A percentile compares a stretch with the other conserved stretches of the same genome.
Conservation (phyloP, 2,329 filamentous ascomycete species). For the Diplocarpon rosae region DNA sequence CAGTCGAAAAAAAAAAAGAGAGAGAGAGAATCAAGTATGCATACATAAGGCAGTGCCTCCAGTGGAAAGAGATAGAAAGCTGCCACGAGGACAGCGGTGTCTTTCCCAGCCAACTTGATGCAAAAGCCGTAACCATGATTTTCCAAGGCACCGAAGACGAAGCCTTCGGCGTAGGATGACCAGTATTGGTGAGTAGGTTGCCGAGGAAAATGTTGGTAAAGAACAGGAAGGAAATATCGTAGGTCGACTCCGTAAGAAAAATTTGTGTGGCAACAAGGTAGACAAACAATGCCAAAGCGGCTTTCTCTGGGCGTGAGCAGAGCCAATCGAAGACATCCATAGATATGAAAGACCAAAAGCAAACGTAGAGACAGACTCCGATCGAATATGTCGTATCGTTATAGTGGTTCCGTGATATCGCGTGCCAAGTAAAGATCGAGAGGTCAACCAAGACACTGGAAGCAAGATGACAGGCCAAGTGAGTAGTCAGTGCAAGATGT, state of each 20-base stretch:
- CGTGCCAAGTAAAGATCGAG: slow-evolving; percentile 25
- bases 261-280: slow-evolving; percentile 13
- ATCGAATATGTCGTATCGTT: slow-evolving; percentile 26
- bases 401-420: slow-evolving; percentile 23
- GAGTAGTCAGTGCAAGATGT: slow-evolving; percentile 16
- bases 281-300: slow-evolving; percentile 23
- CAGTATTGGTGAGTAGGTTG: slow-evolving; percentile 33
- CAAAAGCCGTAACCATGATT: slow-evolving; percentile 52
- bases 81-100: slow-evolving; percentile 15
- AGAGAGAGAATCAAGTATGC: slow-evolving; percentile 16
- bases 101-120: slow-evolving; percentile 23
- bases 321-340: slow-evolving; percentile 26
- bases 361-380: slow-evolving; percentile 21
- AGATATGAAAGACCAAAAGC: slow-evolving; percentile 28
- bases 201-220: slow-evolving; percentile 27
- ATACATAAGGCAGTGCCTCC: slow-evolving; percentile 17
- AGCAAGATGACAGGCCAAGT: slow-evolving; percentile 21
- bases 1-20: slow-evolving; percentile 10
- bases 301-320: slow-evolving; percentile 23
- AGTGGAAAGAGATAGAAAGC: slow-evolving; percentile 19
- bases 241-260: slow-evolving; percentile 17
- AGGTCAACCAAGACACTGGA: slow-evolving; percentile 21
- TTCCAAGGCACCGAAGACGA: slow-evolving; percentile 46
- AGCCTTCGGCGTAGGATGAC: slow-evolving; percentile 46
- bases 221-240: slow-evolving; percentile 26